These are phyloP conservation scores for Diutina rugosa DNA, from an alignment of 1,139 yeast genomes.

Conservation along the genomic window DNA sequence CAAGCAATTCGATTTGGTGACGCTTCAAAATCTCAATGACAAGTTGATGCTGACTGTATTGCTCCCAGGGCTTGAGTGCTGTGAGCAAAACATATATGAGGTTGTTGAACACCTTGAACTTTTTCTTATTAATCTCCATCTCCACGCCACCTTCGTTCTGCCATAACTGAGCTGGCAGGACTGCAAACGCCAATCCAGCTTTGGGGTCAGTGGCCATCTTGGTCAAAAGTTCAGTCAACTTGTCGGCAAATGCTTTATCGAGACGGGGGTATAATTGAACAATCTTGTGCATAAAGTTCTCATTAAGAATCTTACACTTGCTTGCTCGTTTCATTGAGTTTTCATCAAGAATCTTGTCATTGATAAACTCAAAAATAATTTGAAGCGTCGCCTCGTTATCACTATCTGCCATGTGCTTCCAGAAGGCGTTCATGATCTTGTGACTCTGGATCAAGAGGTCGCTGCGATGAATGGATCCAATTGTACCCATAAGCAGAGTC, in stretches of 20 bases:
- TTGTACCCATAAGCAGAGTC: neutral
- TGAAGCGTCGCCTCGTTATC: conserved; percentile 35
- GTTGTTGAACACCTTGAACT: conserved; percentile 53
- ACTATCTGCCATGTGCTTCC: conserved; percentile 42
- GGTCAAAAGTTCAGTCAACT: conserved; percentile 8
- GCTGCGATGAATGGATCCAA: conserved; percentile 17
- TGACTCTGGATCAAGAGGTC: conserved; percentile 52
- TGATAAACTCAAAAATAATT: conserved; percentile 34
- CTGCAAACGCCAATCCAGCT: conserved; percentile 33
- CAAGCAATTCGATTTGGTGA: conserved; percentile 54
- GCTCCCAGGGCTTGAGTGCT: conserved; percentile 72
- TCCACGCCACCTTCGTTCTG: conserved; percentile 14
- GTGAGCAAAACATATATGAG: conserved; percentile 50
- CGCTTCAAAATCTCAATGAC: conserved; percentile 33
- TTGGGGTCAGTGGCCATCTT: conserved; percentile 10
- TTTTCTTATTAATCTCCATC: conserved; percentile 28
- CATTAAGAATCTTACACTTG: conserved; percentile 69
- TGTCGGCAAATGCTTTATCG: conserved; percentile 9
- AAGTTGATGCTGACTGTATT: conserved; percentile 45
- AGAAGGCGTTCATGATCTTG: conserved; percentile 48
- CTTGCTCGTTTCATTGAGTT: conserved; percentile 49
- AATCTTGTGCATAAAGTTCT: conserved; percentile 52
- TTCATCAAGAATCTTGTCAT: conserved; percentile 42
- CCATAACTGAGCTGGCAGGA: conserved; percentile 33
- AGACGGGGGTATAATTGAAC: conserved; percentile 36